Evolutionary conservation across 2,329 filamentous ascomycete genomes (phyloP).

Genomic region (Chrysoporthe cubensis): DNA sequence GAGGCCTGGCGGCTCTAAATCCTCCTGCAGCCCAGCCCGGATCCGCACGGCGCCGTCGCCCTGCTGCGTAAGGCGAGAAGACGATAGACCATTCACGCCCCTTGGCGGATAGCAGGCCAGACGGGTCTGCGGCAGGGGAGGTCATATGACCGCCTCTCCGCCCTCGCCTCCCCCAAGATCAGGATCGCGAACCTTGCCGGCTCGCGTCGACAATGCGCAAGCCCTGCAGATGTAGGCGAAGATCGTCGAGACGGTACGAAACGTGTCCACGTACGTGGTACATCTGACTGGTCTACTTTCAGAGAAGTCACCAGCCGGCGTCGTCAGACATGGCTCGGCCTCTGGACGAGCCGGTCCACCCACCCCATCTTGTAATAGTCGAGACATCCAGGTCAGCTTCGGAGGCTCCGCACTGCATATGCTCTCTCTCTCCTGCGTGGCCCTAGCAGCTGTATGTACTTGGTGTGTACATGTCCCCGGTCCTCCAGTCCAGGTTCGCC

Average conservation of each 20-base stretch:
- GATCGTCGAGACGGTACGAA: neutral
- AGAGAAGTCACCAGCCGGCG: neutral
- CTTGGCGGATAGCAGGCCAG: neutral
- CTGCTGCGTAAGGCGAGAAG: neutral
- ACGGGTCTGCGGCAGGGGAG: neutral
- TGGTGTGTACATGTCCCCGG: constrained; percentile 5
- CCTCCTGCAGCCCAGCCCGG: neutral
- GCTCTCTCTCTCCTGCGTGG: neutral
- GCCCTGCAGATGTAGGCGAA: neutral
- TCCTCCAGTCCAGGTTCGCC: neutral
- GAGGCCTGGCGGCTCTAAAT: neutral
- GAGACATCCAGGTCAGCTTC: neutral
- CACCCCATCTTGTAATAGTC: neutral
- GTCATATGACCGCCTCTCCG: neutral
- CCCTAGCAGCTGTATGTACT: constrained; percentile 1
- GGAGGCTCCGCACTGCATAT: neutral
- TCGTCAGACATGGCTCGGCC: neutral
- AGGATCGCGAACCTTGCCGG: constrained; percentile 8
- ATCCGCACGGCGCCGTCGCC: neutral
- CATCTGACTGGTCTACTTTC: neutral
- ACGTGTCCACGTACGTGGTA: neutral
- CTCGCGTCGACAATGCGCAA: neutral
- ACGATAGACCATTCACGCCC: neutral
- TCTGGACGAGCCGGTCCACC: neutral
- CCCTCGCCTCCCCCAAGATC: neutral